phyloP scores from a whole-genome alignment of 345 rosid species.

The Eucalyptus erythrocorys region DNA sequence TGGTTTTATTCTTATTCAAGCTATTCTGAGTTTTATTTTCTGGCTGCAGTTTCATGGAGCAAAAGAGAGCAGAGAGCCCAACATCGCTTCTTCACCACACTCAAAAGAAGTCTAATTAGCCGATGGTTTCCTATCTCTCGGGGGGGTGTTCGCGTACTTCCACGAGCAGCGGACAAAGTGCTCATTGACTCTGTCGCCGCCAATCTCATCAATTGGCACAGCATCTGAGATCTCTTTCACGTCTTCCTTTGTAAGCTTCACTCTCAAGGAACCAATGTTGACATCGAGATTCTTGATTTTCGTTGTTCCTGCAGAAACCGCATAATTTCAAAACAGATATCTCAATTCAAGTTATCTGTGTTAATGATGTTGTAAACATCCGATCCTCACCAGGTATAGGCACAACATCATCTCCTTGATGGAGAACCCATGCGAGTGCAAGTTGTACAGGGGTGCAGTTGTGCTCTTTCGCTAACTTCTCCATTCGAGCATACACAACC shows the following conservation, averaged over 20 bases:
- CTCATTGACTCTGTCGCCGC: not conserved
- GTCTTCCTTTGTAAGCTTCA: constrained; percentile 22
- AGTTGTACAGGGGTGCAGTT: constrained; percentile 20
- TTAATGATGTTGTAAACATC: not conserved
- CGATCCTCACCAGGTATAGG: constrained; percentile 26
- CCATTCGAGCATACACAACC: constrained; percentile 2
- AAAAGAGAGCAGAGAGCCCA: not conserved
- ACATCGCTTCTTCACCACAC: not conserved
- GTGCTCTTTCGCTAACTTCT: constrained; percentile 8
- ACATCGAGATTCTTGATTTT: constrained; percentile 9
- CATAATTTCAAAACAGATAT: not conserved
- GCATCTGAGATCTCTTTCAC: constrained; percentile 17
- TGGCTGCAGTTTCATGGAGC: not conserved
- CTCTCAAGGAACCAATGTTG: constrained; percentile 12
- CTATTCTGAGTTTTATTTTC: not conserved
- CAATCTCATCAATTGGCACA: constrained; percentile 9
- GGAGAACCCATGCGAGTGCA: constrained; percentile 30
- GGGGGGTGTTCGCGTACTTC: constrained; percentile 17
- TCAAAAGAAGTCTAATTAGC: not conserved
- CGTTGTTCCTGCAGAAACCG: constrained; percentile 6
- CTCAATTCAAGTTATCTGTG: not conserved
- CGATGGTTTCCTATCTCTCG: not conserved
- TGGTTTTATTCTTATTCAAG: not conserved
- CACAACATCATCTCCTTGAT: constrained; percentile 24
- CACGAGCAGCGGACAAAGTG: not conserved